These are phyloP conservation scores for Pichia sp. DNA, from an alignment of 1,139 yeast species.

Conservation along the genomic window DNA sequence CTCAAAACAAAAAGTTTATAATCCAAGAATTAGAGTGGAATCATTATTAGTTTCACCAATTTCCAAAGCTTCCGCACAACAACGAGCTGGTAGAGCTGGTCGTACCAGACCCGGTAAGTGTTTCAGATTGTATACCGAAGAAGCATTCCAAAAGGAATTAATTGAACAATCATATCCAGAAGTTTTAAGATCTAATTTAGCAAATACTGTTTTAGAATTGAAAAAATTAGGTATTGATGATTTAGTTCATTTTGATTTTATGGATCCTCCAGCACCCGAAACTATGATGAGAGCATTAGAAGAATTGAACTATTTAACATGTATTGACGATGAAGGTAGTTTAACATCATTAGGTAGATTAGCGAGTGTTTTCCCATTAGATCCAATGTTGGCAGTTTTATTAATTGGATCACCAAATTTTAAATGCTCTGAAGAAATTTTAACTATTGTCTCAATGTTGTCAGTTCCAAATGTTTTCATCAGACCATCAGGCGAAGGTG, in stretches of 20 bases:
- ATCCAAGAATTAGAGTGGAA: conserved; percentile 93
- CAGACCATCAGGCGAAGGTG: conserved; percentile 80
- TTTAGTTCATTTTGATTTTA: conserved; percentile 93
- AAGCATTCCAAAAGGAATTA: conserved; percentile 88
- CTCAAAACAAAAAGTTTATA: conserved; percentile 92
- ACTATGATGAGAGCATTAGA: conserved; percentile 99
- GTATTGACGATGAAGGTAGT: conserved; percentile 89
- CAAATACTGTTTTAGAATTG: conserved; percentile 86
- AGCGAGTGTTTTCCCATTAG: conserved; percentile 91
- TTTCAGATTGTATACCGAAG: conserved; percentile 92
- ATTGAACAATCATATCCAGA: conserved; percentile 96
- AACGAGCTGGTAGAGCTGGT: conserved; percentile 99
- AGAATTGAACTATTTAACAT: conserved; percentile 82
- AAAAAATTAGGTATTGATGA: conserved; percentile 94
- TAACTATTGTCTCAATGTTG: conserved; percentile 76
- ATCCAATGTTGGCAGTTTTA: conserved; percentile 92
- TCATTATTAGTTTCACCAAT: conserved; percentile 92
- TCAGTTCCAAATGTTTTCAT: conserved; percentile 90
- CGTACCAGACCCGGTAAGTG: conserved; percentile 99
- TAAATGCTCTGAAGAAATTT: conserved; percentile 80
- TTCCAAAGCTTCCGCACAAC: conserved; percentile 96
- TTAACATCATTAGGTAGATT: conserved; percentile 81
- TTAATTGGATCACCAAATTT: conserved; percentile 81
- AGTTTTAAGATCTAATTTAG: conserved; percentile 81
- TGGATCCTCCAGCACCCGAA: conserved; percentile 99